Evolutionary conservation across 345 rosid species (phyloP).

Genomic region (Pugionium cornutum): DNA sequence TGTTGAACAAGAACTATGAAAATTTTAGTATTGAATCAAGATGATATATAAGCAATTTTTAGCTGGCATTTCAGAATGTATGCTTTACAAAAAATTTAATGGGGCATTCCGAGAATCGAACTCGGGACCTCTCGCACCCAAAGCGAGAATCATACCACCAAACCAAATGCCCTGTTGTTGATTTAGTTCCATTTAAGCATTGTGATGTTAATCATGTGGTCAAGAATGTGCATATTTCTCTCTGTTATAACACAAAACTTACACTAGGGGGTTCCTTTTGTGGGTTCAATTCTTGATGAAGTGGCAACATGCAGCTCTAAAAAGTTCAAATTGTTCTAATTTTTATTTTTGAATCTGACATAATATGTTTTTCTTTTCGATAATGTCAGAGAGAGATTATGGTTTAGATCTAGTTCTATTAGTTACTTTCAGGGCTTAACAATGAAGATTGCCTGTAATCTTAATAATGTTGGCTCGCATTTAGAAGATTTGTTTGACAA

Average conservation of each 20-base stretch:
- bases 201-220: not conserved
- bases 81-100: not conserved
- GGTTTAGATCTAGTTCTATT: slow-evolving; percentile 10
- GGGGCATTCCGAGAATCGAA: slow-evolving; percentile 12
- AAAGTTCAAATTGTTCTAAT: not conserved
- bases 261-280: not conserved
- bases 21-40: not conserved
- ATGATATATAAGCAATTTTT: not conserved
- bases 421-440: slow-evolving; percentile 13
- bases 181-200: not conserved
- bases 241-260: not conserved
- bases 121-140: not conserved
- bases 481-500: not conserved
- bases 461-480: not conserved
- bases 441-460: not conserved
- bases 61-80: not conserved
- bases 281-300: not conserved
- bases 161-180: too few relatives aligned
- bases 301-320: slow-evolving; percentile 3
- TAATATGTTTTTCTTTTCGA: not conserved
- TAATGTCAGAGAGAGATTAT: not conserved
- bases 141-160: too few relatives aligned
- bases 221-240: not conserved
- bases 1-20: not conserved
- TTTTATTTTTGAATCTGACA: not conserved